These are phyloP conservation scores for Hanseniaspora thailandica DNA, from an alignment of 805 yeast genomes.

Conservation along the genomic window DNA sequence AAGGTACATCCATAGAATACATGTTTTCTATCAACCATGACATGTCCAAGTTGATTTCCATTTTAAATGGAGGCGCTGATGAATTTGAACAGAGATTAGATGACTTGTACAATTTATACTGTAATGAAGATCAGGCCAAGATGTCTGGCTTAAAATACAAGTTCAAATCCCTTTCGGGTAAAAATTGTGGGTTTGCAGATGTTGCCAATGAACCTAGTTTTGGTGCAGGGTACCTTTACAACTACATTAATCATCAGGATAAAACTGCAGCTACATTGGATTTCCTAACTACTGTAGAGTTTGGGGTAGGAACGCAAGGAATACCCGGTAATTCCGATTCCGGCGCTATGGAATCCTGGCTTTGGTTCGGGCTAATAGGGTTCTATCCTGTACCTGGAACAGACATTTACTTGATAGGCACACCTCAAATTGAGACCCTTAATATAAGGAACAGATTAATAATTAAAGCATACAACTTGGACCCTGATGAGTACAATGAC, in stretches of 20 bases:
- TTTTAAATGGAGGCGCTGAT: slow-evolving; percentile 24
- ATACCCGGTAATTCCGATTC: slow-evolving; percentile 33
- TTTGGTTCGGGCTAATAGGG: slow-evolving; percentile 29
- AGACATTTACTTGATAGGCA: slow-evolving; percentile 27
- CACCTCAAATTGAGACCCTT: slow-evolving; percentile 26
- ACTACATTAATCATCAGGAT: slow-evolving; percentile 26
- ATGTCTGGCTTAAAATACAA: not conserved
- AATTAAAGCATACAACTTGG: slow-evolving; percentile 23
- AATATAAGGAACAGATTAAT: slow-evolving; percentile 23
- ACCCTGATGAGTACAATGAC: slow-evolving; percentile 6
- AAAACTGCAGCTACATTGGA: slow-evolving; percentile 27
- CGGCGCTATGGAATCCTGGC: slow-evolving; percentile 33
- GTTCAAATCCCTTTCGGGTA: not conserved
- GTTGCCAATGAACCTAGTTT: slow-evolving; percentile 33
- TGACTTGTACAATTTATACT: slow-evolving; percentile 29
- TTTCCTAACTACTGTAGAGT: slow-evolving; percentile 25
- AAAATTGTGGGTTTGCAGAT: slow-evolving; percentile 23
- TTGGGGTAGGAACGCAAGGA: slow-evolving; percentile 24
- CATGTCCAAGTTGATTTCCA: slow-evolving; percentile 22
- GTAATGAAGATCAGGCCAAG: slow-evolving; percentile 14
- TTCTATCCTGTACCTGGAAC: slow-evolving; percentile 31
- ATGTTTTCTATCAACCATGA: slow-evolving; percentile 32
- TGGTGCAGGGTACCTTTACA: slow-evolving; percentile 29
- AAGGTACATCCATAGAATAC: slow-evolving; percentile 29
- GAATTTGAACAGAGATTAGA: slow-evolving; percentile 26